These are phyloP conservation scores for Cenchrus fungigraminus DNA, from an alignment of 176 grass and related monocot genomes.

Conservation along the genomic window DNA sequence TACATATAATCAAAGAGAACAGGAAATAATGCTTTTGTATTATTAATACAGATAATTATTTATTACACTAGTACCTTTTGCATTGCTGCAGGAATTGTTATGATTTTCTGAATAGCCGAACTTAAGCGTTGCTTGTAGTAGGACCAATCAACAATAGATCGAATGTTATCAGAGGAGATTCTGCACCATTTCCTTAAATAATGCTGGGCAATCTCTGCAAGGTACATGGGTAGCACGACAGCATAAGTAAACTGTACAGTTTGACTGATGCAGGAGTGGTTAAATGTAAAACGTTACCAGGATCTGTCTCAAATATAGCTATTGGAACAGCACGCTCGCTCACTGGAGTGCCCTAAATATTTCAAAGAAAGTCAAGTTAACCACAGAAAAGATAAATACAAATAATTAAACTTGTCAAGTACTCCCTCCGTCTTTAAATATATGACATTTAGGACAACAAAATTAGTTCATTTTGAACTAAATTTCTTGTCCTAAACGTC, in stretches of 20 bases:
- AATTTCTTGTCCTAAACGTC: too few species aligned
- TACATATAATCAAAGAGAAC: constrained; percentile 29
- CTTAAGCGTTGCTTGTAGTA: constrained; percentile 93
- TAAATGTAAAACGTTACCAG: constrained; percentile 56
- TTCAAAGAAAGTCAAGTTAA: constrained; percentile 52
- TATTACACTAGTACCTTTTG: constrained; percentile 68
- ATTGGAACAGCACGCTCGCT: constrained; percentile 96
- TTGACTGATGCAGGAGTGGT: constrained; percentile 28
- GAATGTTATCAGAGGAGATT: constrained; percentile 79
- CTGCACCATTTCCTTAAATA: constrained; percentile 98
- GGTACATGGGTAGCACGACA: constrained; percentile 12
- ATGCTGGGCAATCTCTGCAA: constrained; percentile 70
- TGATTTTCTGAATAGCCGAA: constrained; percentile 97
- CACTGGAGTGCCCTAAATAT: constrained; percentile 90
- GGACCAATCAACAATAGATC: constrained; percentile 95
- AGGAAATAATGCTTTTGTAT: constrained; percentile 12
- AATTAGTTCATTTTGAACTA: too few species aligned
- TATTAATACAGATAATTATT: neutral
- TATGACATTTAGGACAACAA: too few species aligned
- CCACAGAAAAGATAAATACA: constrained; percentile 22
- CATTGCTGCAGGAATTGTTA: constrained; percentile 98
- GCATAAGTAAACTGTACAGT: constrained; percentile 42
- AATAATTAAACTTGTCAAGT: constrained; percentile 25
- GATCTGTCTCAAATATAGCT: constrained; percentile 93
- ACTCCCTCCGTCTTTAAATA: too few species aligned